Evolutionary conservation across 257 asterid species (phyloP).

Genomic region (Nicotiana benthamiana): DNA sequence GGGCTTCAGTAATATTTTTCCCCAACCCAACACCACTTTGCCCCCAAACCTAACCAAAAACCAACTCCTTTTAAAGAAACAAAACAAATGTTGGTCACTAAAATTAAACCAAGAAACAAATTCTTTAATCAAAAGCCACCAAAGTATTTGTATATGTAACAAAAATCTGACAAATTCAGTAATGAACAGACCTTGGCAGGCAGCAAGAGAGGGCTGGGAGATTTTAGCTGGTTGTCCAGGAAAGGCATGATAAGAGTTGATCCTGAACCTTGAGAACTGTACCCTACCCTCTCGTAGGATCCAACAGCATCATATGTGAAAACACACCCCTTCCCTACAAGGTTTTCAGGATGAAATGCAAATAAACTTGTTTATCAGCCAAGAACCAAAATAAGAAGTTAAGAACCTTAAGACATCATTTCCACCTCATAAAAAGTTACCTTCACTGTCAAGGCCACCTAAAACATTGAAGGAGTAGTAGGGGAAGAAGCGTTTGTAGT

Average conservation of each 20-base stretch:
- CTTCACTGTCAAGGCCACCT: constrained; percentile 94
- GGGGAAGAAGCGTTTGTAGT: constrained; percentile 87
- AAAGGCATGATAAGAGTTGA: constrained; percentile 88
- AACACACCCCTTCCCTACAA: constrained; percentile 87
- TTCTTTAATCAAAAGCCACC: background rate
- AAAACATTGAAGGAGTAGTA: constrained; percentile 82
- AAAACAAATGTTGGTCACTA: background rate
- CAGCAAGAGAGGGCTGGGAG: constrained; percentile 33
- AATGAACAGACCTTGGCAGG: constrained; percentile 24
- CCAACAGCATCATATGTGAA: constrained; percentile 96
- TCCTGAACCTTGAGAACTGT: constrained; percentile 96
- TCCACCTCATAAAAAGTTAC: constrained; percentile 23
- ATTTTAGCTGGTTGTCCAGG: constrained; percentile 52
- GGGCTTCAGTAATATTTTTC: background rate
- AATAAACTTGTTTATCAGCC: background rate
- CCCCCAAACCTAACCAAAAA: background rate
- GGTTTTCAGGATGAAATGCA: background rate
- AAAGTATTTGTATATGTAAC: background rate
- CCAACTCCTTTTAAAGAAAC: background rate
- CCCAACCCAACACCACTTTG: background rate
- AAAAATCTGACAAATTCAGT: background rate
- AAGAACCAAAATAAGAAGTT: background rate
- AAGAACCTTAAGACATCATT: background rate
- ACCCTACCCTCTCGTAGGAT: constrained; percentile 91
- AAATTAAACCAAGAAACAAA: background rate